Base-by-base conservation (phyloP, 495 filamentous ascomycete species). In the Xanthoparmelia taractica region DNA sequence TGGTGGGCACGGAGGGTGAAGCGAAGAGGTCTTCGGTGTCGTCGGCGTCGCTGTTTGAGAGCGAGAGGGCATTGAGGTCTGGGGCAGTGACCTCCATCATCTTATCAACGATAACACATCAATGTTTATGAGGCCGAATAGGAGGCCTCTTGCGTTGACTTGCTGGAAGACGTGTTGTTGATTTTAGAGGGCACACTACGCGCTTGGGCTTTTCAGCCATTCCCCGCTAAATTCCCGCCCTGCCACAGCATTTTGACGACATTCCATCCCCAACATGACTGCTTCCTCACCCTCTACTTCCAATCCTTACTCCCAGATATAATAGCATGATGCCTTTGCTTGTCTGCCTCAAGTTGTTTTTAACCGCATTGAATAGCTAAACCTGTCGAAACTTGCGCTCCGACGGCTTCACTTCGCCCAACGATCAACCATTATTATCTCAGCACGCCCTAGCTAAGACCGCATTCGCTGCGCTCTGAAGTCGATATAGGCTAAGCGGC, bases 11-110 rank as follows among this genome's bases (percentile, higher is more conserved):
- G 1, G 86, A 84, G 4, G 89, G 90, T 7, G 88, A 90, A 54
- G 88, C 81, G 76, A 87, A 89, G 59, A 91, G 82, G 61, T 87
- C 80, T 66, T 91, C 87, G 8, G 82, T 79, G 60, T 89, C 83
- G 23, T 91, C 87, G 8, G 81, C 78, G 58, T 89, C 68, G 45
- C 79, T 79, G 58, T 89, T 85, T n/a, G 79, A 82, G 52, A 85
- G 73, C 61, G 85, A 78, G 17, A 82, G 75, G 31, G 72, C 70
- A 12, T 82, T 75, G 71, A 81, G 75, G 66, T 80, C 73, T 61
- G 75, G 74, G 29, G 76, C 73, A 27, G 76, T 73, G 59, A 59
- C 52, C 41, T n/a, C 67, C 69, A 71, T 71, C 41, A 20, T 20
- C 12, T 18, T 58, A n/a, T n/a, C 37, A 4, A 27, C 4, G 17